Evolutionary conservation across 208 protist genomes (phyloP).

Genomic region (Leishmania guyanensis): DNA sequence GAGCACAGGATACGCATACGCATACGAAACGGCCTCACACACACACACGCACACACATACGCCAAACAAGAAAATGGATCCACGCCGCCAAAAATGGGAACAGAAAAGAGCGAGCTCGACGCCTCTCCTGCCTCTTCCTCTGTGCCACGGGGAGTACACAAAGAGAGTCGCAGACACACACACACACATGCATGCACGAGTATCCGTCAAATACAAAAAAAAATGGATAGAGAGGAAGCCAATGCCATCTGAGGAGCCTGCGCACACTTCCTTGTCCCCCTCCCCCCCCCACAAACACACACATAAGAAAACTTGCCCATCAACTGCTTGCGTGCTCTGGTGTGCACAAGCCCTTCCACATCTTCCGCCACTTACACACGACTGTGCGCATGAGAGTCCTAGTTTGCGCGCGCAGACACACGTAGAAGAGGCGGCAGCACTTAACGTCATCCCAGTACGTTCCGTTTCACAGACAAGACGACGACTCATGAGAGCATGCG

Average conservation of each 20-base stretch:
- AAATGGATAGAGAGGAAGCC: conserved; percentile 5
- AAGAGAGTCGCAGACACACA: background rate
- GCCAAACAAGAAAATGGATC: background rate
- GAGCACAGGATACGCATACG: background rate
- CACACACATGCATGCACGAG: background rate
- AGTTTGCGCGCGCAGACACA: background rate
- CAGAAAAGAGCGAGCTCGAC: conserved; percentile 5
- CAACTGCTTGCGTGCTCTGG: background rate
- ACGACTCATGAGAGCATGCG: background rate
- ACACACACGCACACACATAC: background rate
- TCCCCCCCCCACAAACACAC: background rate
- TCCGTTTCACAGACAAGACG: background rate
- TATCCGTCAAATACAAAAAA: conserved; percentile 3
- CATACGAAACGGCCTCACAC: background rate
- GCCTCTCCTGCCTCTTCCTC: background rate
- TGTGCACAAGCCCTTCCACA: conserved; percentile 7
- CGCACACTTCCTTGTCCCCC: conserved; percentile 16
- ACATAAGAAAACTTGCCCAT: background rate
- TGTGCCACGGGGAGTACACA: background rate
- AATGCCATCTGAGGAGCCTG: background rate
- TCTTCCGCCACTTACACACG: background rate
- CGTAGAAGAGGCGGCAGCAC: background rate
- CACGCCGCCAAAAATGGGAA: conserved; percentile 17
- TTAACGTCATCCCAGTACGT: background rate
- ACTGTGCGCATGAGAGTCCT: background rate